phyloP scores from a whole-genome alignment of 495 filamentous ascomycete species.

The Penicillium simplicissimum region DNA sequence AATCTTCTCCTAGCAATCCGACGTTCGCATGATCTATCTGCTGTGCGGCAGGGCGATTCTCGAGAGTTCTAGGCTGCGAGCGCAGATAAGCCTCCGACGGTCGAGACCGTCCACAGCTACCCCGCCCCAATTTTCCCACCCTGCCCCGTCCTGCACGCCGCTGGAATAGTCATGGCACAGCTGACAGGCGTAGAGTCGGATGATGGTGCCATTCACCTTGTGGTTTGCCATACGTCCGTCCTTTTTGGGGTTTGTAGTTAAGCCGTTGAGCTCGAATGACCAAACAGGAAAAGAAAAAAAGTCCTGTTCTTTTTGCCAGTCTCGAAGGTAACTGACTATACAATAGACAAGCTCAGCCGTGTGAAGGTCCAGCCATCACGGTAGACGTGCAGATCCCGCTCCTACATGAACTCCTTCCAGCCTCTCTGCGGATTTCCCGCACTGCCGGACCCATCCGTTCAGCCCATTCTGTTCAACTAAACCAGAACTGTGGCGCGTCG shows the following conservation, averaged over 20 bases:
- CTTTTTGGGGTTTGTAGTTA: too few species aligned
- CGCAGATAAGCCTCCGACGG: conserved; percentile 6
- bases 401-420: neutral
- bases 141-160: conserved; percentile 12
- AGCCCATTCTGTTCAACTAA: neutral
- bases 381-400: neutral
- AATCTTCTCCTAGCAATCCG: neutral
- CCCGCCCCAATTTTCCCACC: conserved; percentile 9
- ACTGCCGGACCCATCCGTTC: neutral
- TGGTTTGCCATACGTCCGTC: neutral
- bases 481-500: neutral
- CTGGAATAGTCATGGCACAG: conserved; percentile 16
- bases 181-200: conserved; percentile 2
- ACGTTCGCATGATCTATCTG: conserved; percentile 6
- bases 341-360: neutral
- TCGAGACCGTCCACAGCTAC: conserved; percentile 10
- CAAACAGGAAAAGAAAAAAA: neutral
- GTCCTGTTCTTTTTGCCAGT: neutral
- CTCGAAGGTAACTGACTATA: neutral
- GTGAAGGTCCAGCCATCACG: neutral
- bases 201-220: conserved; percentile 1
- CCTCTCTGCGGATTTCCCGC: neutral
- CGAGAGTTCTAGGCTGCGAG: conserved; percentile 5
- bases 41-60: conserved; percentile 2
- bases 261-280: neutral